Conservation (phyloP, 495 filamentous ascomycete species). For the Neurospora terricola region DNA sequence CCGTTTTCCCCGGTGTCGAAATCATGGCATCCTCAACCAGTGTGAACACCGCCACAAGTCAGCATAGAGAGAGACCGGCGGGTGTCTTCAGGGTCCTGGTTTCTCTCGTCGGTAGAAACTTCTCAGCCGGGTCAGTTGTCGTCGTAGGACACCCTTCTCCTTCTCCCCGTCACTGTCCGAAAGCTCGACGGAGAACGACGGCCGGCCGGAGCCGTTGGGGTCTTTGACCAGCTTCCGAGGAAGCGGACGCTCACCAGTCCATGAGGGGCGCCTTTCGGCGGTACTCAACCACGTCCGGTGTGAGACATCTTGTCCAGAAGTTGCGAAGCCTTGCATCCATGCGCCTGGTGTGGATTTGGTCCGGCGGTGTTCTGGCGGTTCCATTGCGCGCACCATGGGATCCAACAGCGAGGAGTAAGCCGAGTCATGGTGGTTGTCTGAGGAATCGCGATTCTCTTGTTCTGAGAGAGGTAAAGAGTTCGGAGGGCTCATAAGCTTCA, state of each 20-base stretch:
- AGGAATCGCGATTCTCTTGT: neutral
- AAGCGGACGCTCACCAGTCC: slow-evolving; percentile 15
- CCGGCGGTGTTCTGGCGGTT: slow-evolving; percentile 1
- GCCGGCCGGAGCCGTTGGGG: slow-evolving; percentile 16
- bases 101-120: slow-evolving; percentile 16
- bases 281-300: slow-evolving; percentile 13
- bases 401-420: slow-evolving; percentile 22
- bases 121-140: slow-evolving; percentile 17
- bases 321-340: neutral
- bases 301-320: neutral
- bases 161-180: slow-evolving; percentile 17
- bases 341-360: slow-evolving; percentile 1
- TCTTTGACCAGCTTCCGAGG: slow-evolving; percentile 22
- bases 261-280: slow-evolving; percentile 11
- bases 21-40: neutral
- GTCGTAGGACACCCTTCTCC: slow-evolving; percentile 15
- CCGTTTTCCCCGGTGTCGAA: neutral
- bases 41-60: neutral
- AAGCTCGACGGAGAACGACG: slow-evolving; percentile 17
- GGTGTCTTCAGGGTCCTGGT: neutral
- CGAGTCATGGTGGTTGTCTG: slow-evolving; percentile 7
- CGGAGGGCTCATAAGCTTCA: neutral
- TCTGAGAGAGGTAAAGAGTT: neutral
- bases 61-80: neutral
- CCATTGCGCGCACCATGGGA: neutral